A percentile compares a stretch with the other conserved stretches of the same genome.
Conservation (phyloP, 1,284 basidiomycete genomes). For the Xerocomus amazonicus region DNA sequence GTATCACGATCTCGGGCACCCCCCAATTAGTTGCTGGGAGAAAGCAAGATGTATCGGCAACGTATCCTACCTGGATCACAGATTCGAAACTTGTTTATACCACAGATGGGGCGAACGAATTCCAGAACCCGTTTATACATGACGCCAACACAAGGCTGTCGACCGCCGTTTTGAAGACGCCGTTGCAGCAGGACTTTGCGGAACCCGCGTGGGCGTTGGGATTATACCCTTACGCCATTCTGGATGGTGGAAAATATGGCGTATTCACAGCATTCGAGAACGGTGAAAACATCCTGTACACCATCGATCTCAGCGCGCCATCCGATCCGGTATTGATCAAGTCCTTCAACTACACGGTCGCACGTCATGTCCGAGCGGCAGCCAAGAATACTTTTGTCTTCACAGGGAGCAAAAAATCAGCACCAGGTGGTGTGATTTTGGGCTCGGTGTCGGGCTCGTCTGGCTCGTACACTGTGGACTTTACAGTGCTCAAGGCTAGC, state of each 20-base stretch:
- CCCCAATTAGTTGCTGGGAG: conserved; percentile 40
- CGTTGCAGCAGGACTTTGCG: conserved; percentile 51
- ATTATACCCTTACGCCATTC: conserved; percentile 46
- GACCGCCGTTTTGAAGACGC: conserved; percentile 38
- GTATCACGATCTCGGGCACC: not conserved
- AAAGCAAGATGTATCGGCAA: conserved; percentile 41
- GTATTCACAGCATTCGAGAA: conserved; percentile 45
- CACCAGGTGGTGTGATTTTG: conserved; percentile 16
- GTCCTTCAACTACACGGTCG: conserved; percentile 43
- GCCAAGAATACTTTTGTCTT: conserved; percentile 22
- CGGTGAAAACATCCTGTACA: conserved; percentile 48
- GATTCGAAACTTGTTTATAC: conserved; percentile 57
- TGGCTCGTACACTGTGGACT: not conserved
- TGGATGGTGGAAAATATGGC: conserved; percentile 37
- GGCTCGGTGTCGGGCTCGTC: conserved; percentile 12
- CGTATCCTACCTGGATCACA: conserved; percentile 56
- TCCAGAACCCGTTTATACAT: conserved; percentile 63
- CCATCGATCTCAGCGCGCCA: conserved; percentile 39
- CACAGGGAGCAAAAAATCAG: conserved; percentile 1
- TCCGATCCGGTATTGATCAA: conserved; percentile 20
- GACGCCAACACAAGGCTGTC: conserved; percentile 26
- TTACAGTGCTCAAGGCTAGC: conserved; percentile 3
- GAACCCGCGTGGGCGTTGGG: conserved; percentile 53
- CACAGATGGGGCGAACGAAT: conserved; percentile 59
- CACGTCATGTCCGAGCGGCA: conserved; percentile 42